Evolutionary conservation across 1,284 basidiomycete species (phyloP), one percentile per base, ranked within the genome.

Genomic region (Ustilago shanxiensis): DNA sequence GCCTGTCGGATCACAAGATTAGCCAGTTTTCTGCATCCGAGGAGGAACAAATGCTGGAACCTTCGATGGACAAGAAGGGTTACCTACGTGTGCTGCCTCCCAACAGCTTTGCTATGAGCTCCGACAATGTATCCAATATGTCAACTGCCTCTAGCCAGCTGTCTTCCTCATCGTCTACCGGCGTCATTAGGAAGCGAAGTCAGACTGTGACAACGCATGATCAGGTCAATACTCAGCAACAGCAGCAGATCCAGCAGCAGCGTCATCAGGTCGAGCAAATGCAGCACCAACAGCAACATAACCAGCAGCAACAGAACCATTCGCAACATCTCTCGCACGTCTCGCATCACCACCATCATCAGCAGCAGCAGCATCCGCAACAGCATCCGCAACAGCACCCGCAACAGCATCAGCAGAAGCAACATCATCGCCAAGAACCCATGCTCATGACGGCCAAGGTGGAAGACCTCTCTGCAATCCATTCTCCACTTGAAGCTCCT

Each of bases 1-100:
- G 70, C 56, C n/a, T 55, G n/a, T 79, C 77, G 9, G 69, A 77
- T 35, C 61, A 66, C 26, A 79, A 70, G 41, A 57, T 74, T 24
- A 55, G 58, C 20, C 66, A 72, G 10, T 54, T 57, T 16, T 44
- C 66, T 18, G 39, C 49, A 3, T 57, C 53, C 1, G 60, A 58
- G 24, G 60, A 63, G 22, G 63, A 64, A 3, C n/a, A 18, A 18
- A 35, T 26, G 18, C 55, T 66, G 28, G 53, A 72, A 9, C 41
- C 41, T 31, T 22, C 55, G 4, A 14, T 61, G 35, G 60, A 63
- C 31, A 70, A 63, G 52, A 65, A 62, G 28, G 14, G 49, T 29
- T 58, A 69, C 51, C 66, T 63, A 35, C 63, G 67, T n/a, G 64
- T 67, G 35, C 28, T 69, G 39, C 62, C 66, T 18, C 66, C 62